These are phyloP conservation scores for Cordyceps cateniannulata DNA, from an alignment of 2,329 filamentous ascomycete genomes.

Conservation along the genomic window DNA sequence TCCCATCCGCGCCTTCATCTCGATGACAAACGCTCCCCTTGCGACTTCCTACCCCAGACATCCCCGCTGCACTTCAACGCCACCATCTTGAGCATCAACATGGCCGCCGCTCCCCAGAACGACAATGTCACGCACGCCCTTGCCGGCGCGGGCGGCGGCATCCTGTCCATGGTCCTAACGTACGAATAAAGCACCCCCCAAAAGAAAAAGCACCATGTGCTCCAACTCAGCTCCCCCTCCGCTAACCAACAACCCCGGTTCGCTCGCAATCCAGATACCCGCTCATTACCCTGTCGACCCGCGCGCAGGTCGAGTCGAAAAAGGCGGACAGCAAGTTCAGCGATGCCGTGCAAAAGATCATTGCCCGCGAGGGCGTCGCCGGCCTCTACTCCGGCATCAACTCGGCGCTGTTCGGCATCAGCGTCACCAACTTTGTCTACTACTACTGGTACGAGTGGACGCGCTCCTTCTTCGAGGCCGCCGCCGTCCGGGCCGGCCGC, in stretches of 20 bases:
- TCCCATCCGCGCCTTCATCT: neutral
- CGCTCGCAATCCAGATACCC: slow-evolving; percentile 61
- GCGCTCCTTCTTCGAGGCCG: slow-evolving; percentile 74
- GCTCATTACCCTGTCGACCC: slow-evolving; percentile 92
- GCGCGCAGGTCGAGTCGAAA: slow-evolving; percentile 95
- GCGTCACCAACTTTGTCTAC: slow-evolving; percentile 98
- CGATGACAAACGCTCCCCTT: neutral
- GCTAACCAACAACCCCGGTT: neutral
- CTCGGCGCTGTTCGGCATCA: slow-evolving; percentile 93
- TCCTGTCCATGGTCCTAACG: slow-evolving; percentile 94
- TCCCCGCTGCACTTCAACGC: neutral
- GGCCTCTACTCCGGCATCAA: slow-evolving; percentile 92
- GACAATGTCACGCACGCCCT: slow-evolving; percentile 97
- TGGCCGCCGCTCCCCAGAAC: slow-evolving; percentile 65
- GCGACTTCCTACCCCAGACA: neutral
- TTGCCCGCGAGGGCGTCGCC: slow-evolving; percentile 81
- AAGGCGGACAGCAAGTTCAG: slow-evolving; percentile 81
- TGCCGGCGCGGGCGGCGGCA: slow-evolving; percentile 84
- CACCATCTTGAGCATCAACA: slow-evolving; percentile 14
- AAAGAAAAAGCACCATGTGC: neutral
- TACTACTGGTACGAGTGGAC: slow-evolving; percentile 99
- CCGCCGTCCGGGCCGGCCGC: slow-evolving; percentile 66
- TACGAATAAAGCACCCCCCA: slow-evolving; percentile 35
- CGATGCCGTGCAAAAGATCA: slow-evolving; percentile 75
- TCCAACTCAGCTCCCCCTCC: neutral